A percentile compares a stretch with the other conserved stretches of the same genome.
These are phyloP conservation scores for Quaeritorhiza haematococci DNA, from an alignment of 371 early-diverging fungal genomes.

Conservation along the genomic window DNA sequence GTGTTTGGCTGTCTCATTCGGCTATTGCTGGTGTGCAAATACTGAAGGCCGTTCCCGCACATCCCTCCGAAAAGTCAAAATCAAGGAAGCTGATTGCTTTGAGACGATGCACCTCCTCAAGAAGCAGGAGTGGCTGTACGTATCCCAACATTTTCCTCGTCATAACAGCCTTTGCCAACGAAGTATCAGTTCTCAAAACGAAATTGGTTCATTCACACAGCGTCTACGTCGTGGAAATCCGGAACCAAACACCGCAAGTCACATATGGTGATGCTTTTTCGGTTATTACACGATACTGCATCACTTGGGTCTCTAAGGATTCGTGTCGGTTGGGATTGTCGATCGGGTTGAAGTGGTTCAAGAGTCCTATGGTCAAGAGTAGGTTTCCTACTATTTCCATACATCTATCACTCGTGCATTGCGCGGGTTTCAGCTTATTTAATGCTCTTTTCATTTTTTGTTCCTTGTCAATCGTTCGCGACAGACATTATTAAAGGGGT, in stretches of 20 bases:
- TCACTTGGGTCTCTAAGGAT: conserved; percentile 58
- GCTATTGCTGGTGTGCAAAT: not conserved
- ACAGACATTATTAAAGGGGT: conserved; percentile 28
- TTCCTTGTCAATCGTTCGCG: no score
- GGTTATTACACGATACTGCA: conserved; percentile 70
- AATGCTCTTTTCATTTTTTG: no score
- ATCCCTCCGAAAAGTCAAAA: conserved; percentile 18
- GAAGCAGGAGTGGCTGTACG: conserved; percentile 20
- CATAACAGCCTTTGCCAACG: not conserved
- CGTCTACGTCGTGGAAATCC: conserved; percentile 29
- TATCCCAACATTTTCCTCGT: not conserved
- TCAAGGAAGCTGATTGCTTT: conserved; percentile 26
- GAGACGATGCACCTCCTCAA: conserved; percentile 18
- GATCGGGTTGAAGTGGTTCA: conserved; percentile 28
- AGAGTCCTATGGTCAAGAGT: conserved; percentile 35
- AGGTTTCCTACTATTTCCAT: not conserved
- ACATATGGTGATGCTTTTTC: conserved; percentile 78
- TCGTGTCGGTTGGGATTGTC: conserved; percentile 26
- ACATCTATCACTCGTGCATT: not conserved
- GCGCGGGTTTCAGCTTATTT: no score
- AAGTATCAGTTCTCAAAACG: not conserved
- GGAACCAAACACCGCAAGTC: conserved; percentile 68
- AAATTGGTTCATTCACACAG: conserved; percentile 6
- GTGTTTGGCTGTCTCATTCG: not conserved
- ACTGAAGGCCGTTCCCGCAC: not conserved